These are phyloP conservation scores for Camptophora hylomeconis DNA, from an alignment of 2,329 filamentous ascomycete genomes.

Conservation along the genomic window DNA sequence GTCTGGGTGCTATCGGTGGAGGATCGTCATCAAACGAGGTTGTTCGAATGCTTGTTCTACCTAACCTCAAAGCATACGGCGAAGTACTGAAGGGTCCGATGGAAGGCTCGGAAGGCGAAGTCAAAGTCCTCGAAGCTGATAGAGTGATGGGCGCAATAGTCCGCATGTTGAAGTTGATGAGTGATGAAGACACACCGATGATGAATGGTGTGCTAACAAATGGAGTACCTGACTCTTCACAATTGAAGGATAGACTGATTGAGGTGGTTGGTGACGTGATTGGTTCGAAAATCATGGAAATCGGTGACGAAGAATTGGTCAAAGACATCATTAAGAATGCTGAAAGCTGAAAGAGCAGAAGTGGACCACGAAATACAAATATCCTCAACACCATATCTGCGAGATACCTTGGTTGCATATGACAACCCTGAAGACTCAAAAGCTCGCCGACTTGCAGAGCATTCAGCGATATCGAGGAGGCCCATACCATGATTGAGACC, in stretches of 20 bases:
- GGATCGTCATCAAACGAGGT: too few species aligned
- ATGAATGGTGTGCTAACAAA: slow-evolving; percentile 27
- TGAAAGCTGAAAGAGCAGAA: too few species aligned
- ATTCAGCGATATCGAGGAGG: too few species aligned
- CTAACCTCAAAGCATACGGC: slow-evolving; percentile 53
- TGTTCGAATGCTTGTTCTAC: slow-evolving; percentile 50
- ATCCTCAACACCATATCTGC: too few species aligned
- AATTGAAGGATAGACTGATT: slow-evolving; percentile 30
- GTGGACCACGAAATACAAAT: too few species aligned
- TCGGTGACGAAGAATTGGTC: slow-evolving; percentile 27
- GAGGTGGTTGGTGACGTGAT: slow-evolving; percentile 31
- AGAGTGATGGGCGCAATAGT: slow-evolving; percentile 47
- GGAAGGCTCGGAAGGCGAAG: slow-evolving; percentile 35
- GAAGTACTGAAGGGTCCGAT: slow-evolving; percentile 44
- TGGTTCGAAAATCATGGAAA: slow-evolving; percentile 28
- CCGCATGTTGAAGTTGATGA: slow-evolving; percentile 41
- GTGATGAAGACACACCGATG: slow-evolving; percentile 29
- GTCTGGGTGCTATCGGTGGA: slow-evolving; percentile 65
- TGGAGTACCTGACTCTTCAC: slow-evolving; percentile 23
- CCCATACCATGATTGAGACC: too few species aligned
- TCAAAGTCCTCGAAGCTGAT: slow-evolving; percentile 45
- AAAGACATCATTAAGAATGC: too few species aligned
- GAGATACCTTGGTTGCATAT: too few species aligned
- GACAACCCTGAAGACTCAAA: too few species aligned
- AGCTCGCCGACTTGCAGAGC: too few species aligned